Conservation (phyloP, 1,139 yeast species). For the Hyphopichia wangnamkhiaoensis region DNA sequence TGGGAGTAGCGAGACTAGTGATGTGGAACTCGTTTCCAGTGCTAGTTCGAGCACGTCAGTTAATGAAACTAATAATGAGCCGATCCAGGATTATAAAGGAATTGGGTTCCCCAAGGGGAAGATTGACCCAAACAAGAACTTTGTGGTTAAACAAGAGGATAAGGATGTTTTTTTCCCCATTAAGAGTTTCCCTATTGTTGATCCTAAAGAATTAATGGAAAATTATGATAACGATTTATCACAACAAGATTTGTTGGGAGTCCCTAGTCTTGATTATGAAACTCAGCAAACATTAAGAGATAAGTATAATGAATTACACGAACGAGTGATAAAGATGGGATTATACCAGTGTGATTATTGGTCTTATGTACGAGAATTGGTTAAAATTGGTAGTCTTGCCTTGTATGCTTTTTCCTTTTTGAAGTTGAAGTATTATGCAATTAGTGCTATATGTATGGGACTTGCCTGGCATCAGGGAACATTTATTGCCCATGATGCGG, state of each 20-base stretch:
- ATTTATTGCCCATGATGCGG: slow-evolving; percentile 88
- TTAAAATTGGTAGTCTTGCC: slow-evolving; percentile 59
- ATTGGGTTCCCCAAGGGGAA: slow-evolving; percentile 39
- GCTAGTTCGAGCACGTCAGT: slow-evolving; percentile 14
- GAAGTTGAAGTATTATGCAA: slow-evolving; percentile 42
- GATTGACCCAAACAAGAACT: slow-evolving; percentile 49
- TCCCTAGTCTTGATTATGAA: slow-evolving; percentile 66
- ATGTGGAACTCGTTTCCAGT: slow-evolving; percentile 12
- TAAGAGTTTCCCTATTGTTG: slow-evolving; percentile 41
- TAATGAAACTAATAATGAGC: slow-evolving; percentile 6
- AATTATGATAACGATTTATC: slow-evolving; percentile 60
- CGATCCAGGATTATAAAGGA: too few relatives aligned
- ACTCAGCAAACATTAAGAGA: slow-evolving; percentile 61
- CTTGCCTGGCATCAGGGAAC: slow-evolving; percentile 89
- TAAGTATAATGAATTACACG: slow-evolving; percentile 64
- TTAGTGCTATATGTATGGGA: slow-evolving; percentile 70
- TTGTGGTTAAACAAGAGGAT: slow-evolving; percentile 38
- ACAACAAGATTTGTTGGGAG: slow-evolving; percentile 49
- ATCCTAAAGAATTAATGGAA: slow-evolving; percentile 55
- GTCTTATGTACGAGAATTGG: slow-evolving; percentile 66
- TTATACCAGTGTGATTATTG: slow-evolving; percentile 72
- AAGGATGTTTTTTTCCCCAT: slow-evolving; percentile 40
- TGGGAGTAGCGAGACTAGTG: slow-evolving; percentile 10
- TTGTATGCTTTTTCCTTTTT: slow-evolving; percentile 52
- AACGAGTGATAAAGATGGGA: slow-evolving; percentile 55